Base-by-base conservation (phyloP, 1,139 yeast species). In the Pichia sp. region DNA sequence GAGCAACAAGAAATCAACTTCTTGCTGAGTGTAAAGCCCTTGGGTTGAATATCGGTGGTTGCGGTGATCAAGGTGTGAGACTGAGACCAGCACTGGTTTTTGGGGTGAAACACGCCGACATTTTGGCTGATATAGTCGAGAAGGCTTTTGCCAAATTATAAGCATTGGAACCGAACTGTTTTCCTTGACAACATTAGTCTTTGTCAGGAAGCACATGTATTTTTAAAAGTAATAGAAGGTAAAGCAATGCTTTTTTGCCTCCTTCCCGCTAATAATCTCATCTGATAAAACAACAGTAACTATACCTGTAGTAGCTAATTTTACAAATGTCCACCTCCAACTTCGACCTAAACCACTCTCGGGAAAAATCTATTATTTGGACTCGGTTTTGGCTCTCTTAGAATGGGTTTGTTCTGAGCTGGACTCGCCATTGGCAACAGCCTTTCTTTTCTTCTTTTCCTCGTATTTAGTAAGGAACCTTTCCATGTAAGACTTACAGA, bases 11-110 rank as follows among this genome's bases (percentile, higher is more conserved):
- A 64, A 74, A 75, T 50, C 55, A 62, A 35, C 62, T 79, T 39
- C 62, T 79, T 47, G 49, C 55, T 44, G 64, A 58, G 15, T 60
- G 73, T 60, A 75, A 76, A 54, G 55, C 58, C 28, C 63, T 62
- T 31, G 88, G 88, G 44, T 68, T 79, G 40, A 79, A 78, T 52
- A 72, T 77, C 44, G 88, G 88, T 48, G 87, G 86, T 18, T 79
- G 86, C 59, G 80, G 85, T 46, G 82, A 73, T 31, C 57, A 55
- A 22, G 62, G 81, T 33, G 74, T 80, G 32, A 71, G 88, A 62
- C 66, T 80, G 54, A 74, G 88, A 66, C 87, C 88, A 34, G 64
- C 82, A 17, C 66, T 80, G 51, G 72, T 78, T 23, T 79, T 80
- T 55, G 83, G 74, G 51, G 64, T 71, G 53, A 70, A 72, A 49